Conservation (phyloP, 495 filamentous ascomycete genomes). For the Hypoxylon crocopeplum region DNA sequence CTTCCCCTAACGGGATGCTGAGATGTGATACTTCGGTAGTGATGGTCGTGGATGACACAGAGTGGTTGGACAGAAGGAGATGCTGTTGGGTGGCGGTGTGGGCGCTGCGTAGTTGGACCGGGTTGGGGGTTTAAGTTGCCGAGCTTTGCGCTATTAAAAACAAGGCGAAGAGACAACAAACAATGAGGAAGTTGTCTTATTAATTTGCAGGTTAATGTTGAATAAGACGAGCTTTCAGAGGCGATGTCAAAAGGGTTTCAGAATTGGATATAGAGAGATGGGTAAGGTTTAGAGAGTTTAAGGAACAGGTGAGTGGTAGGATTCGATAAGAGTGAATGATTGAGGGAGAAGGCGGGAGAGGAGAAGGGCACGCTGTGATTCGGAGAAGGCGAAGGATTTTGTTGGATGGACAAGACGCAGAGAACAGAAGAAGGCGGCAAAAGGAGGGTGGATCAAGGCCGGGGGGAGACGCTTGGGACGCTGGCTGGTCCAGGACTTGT, state of each 20-base stretch:
- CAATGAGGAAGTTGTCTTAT: constrained; percentile 31
- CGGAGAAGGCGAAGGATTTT: constrained; percentile 47
- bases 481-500: constrained; percentile 27
- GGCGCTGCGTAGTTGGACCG: constrained; percentile 24
- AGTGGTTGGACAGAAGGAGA: constrained; percentile 36
- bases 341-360: constrained; percentile 34
- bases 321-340: constrained; percentile 42
- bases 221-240: constrained; percentile 8
- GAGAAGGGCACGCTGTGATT: constrained; percentile 39
- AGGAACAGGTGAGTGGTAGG: constrained; percentile 46
- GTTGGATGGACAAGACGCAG: constrained; percentile 42
- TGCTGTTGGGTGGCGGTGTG: constrained; percentile 39
- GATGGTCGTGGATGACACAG: constrained; percentile 23
- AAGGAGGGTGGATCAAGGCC: constrained; percentile 33
- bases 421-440: constrained; percentile 33
- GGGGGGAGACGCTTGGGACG: constrained; percentile 29
- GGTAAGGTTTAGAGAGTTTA: constrained; percentile 41
- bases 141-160: constrained; percentile 42
- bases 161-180: constrained; percentile 17
- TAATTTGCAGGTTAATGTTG: constrained; percentile 3
- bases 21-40: constrained; percentile 18
- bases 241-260: constrained; percentile 10
- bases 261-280: constrained; percentile 32
- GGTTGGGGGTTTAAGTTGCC: constrained; percentile 31
- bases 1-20: constrained; percentile 20